A percentile compares a stretch with the other conserved stretches of the same genome.
Evolutionary conservation across 768 basidiomycete genomes (phyloP).

Genomic region (Glaciozyma martinii): DNA sequence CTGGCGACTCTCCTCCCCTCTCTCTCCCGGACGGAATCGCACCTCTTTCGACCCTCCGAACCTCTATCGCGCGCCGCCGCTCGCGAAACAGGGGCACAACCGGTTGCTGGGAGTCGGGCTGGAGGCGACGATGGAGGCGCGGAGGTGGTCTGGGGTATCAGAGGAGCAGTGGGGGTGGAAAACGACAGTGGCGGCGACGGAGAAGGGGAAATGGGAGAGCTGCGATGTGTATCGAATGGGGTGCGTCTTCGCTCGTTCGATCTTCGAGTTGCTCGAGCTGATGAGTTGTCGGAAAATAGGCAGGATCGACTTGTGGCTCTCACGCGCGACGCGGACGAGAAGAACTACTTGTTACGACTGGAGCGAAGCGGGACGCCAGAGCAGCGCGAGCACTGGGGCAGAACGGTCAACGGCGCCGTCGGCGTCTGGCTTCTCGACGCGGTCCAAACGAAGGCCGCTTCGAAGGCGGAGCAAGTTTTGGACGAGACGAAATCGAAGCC

Average conservation of each 20-base stretch:
- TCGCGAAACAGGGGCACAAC: conserved; percentile 8
- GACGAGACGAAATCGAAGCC: neutral
- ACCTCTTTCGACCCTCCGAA: conserved; percentile 11
- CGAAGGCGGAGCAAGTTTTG: neutral
- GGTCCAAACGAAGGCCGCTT: neutral
- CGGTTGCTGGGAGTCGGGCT: conserved; percentile 19
- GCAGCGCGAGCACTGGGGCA: conserved; percentile 13
- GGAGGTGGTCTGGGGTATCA: neutral
- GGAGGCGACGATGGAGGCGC: conserved; percentile 6
- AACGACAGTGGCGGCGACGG: conserved; percentile 11
- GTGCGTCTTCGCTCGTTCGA: conserved; percentile 3
- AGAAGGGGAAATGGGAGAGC: conserved; percentile 5
- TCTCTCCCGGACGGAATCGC: conserved; percentile 2
- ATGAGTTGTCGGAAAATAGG: neutral
- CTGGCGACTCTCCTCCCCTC: conserved; percentile 29
- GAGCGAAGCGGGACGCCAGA: conserved; percentile 12
- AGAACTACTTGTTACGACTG: conserved; percentile 8
- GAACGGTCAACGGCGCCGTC: conserved; percentile 9
- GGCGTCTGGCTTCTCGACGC: conserved; percentile 20
- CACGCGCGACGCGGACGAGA: conserved; percentile 13
- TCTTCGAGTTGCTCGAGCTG: neutral
- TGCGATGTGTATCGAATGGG: conserved; percentile 15
- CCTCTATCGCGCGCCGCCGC: neutral
- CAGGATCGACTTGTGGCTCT: conserved; percentile 16
- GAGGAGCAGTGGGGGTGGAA: conserved; percentile 31